Evolutionary conservation across 2,329 filamentous ascomycete species (phyloP), one percentile per base, ranked within the genome.

Genomic region (Akanthomyces muscarius): DNA sequence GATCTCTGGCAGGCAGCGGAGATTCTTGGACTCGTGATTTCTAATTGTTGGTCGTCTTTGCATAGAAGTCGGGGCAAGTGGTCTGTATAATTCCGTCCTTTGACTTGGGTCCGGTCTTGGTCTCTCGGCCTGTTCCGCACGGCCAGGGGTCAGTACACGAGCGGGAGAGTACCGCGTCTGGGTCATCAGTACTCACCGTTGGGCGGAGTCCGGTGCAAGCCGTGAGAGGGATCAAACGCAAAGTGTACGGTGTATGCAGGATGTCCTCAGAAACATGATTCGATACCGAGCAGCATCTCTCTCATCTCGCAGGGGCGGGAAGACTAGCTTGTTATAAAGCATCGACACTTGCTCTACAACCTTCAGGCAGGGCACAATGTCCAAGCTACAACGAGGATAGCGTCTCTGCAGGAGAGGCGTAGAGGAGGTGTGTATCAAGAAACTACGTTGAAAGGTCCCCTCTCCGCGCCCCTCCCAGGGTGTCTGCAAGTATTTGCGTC

Each of bases 1-100:
- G 47, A 60, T 60, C 57, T 52, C 57, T 42, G 36, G 38, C n/a
- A 50, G 30, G 56, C 33, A n/a, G 47, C 47, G 30, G 47, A 48
- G 55, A 58, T 58, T 38, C 25, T 48, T 58, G 23, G 28, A 38
- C 52, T 47, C 53, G 53, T 45, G 52, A 54, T 44, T 55, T 14
- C 38, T 14, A 44, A 42, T 42, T 42, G 21, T 18, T 55, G 21
- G 33, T 11, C 10, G 33, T 36, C 33, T 36, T 36, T 36, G 7
- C 33, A 11, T 2, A 36, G 10, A 7, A 36, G 33, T 36, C 33
- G 33, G 5, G 2, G 33, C 18, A 16, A 50, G 21, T 28, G 28
- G 25, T 52, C 6, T 16, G 16, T 13, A 30, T 21, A 16, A 60
- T 60, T 30, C n/a, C 23, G 47, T n/a, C 6, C 23, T 23, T 36